A percentile compares a stretch with the other conserved stretches of the same genome.
Conservation (phyloP, 2,329 filamentous ascomycete genomes). For the Colletotrichum falcatum region DNA sequence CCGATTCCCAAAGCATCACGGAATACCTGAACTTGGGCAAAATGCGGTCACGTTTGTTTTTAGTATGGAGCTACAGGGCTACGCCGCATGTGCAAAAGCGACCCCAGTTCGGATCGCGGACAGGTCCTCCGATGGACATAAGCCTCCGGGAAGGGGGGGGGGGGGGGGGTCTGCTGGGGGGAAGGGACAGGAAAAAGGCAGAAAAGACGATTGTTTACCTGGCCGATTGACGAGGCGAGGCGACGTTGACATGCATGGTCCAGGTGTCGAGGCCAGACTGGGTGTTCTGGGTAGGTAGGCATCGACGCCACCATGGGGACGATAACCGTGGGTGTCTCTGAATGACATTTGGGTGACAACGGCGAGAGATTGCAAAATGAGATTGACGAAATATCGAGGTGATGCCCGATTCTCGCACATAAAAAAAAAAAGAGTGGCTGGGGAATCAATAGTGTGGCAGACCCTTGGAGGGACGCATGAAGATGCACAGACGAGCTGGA, state of each 20-base stretch:
- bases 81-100: no score
- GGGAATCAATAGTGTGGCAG: conserved; percentile 14
- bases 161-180: conserved; percentile 32
- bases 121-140: neutral
- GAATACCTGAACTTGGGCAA: neutral
- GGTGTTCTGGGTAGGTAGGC: no score
- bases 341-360: conserved; percentile 23
- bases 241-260: conserved; percentile 34
- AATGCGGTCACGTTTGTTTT: neutral
- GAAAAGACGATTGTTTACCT: conserved; percentile 20
- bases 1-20: neutral
- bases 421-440: no score
- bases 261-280: conserved; percentile 15
- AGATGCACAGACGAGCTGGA: conserved; percentile 41
- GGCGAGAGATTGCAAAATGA: conserved; percentile 30
- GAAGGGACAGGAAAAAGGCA: conserved; percentile 28
- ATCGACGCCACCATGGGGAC: conserved; percentile 23
- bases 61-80: conserved; percentile 2
- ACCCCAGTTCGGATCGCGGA: conserved; percentile 18
- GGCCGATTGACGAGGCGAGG: conserved; percentile 38
- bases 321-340: conserved; percentile 9
- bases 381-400: conserved; percentile 35
- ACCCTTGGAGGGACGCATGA: conserved; percentile 35
- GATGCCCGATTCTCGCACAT: conserved; percentile 11
- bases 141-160: neutral